Percentiles rank a stretch among this genome's conserved stretches.
Evolutionary conservation across 768 basidiomycete genomes (phyloP).

Genomic region (Lactarius hengduanensis): DNA sequence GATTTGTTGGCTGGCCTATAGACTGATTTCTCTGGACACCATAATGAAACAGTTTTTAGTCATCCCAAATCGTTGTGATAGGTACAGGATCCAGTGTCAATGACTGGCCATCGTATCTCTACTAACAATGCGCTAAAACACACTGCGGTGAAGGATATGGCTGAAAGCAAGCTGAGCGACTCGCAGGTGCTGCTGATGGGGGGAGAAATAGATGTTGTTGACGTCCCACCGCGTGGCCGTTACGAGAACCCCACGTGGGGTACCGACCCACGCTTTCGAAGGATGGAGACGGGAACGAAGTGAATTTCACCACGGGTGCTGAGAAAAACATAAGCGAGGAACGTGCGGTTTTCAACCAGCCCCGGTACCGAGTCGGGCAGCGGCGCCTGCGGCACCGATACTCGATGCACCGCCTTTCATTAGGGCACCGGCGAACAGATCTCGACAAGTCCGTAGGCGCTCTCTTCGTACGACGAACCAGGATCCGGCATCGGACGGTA

Average conservation of each 20-base stretch:
- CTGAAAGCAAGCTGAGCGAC: neutral
- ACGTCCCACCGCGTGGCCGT: neutral
- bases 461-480: constrained; percentile 83
- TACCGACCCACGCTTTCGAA: neutral
- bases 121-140: neutral
- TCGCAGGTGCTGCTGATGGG: neutral
- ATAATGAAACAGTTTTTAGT: neutral
- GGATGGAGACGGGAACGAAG: neutral
- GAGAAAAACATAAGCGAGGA: neutral
- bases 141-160: neutral
- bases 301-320: neutral
- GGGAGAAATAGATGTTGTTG: neutral
- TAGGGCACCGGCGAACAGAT: constrained; percentile 35
- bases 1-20: constrained; percentile 17
- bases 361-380: constrained; percentile 26
- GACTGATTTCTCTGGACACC: constrained; percentile 25
- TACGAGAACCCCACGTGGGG: neutral
- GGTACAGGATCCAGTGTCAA: constrained; percentile 4
- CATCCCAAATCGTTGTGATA: neutral
- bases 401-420: constrained; percentile 33
- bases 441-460: constrained; percentile 45
- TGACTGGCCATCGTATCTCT: neutral
- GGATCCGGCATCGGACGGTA: constrained; percentile 70
- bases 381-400: constrained; percentile 28
- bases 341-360: constrained; percentile 9